A percentile compares a stretch with the other conserved stretches of the same genome.
Evolutionary conservation across 78 protist genomes (phyloP).

Genomic region (Goniomonas avonlea): DNA sequence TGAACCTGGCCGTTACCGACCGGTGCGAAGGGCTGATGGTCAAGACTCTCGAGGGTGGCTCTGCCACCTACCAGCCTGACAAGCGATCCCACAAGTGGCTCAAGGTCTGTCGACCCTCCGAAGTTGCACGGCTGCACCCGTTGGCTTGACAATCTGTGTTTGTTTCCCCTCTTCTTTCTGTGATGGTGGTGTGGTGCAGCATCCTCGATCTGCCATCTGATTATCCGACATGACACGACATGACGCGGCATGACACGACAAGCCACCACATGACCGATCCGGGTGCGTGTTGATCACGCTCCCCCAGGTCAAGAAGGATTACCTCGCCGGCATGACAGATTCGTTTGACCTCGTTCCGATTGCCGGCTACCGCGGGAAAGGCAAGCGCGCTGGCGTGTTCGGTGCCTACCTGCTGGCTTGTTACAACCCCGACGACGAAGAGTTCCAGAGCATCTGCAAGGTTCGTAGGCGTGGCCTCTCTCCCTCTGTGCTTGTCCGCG

Average conservation of each 20-base stretch:
- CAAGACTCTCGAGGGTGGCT: constrained; percentile 73
- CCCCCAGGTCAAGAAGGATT: constrained; percentile 91
- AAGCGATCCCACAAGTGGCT: constrained; percentile 84
- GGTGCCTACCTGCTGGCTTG: constrained; percentile 90
- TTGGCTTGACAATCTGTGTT: too few relatives aligned
- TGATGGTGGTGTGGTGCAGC: too few relatives aligned
- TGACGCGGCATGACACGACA: too few relatives aligned
- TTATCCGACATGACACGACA: too few relatives aligned
- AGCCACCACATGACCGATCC: too few relatives aligned
- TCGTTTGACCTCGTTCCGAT: constrained; percentile 93
- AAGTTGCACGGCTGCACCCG: too few relatives aligned
- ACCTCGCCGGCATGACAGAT: constrained; percentile 89
- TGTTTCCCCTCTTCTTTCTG: too few relatives aligned
- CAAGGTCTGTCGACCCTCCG: constrained; percentile 55
- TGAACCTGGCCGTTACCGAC: constrained; percentile 57
- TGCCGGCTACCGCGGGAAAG: constrained; percentile 90
- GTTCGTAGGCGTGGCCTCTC: too few relatives aligned
- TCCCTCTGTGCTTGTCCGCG: background rate
- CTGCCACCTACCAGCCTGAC: constrained; percentile 71
- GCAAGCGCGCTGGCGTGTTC: constrained; percentile 90
- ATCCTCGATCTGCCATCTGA: too few relatives aligned
- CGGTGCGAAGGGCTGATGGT: constrained; percentile 97
- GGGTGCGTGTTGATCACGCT: too few relatives aligned
- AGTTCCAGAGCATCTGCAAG: constrained; percentile 81
- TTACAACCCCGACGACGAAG: constrained; percentile 81